Conservation (phyloP, 2,329 filamentous ascomycete genomes). For the Sporothrix brunneoviolacea region DNA sequence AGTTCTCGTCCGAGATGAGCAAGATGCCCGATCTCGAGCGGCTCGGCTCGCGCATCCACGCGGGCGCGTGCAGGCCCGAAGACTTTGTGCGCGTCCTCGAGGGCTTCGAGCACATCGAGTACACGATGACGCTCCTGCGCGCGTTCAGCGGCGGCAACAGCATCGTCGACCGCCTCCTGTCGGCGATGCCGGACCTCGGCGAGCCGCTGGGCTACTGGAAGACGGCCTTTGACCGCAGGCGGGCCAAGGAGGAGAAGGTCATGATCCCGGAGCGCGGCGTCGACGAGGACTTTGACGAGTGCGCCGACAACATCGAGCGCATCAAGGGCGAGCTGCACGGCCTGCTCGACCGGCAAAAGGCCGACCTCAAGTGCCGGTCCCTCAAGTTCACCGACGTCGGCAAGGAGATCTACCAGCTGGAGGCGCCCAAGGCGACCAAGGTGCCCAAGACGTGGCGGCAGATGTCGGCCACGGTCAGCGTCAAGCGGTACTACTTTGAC, state of each 20-base stretch:
- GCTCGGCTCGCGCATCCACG: slow-evolving; percentile 89
- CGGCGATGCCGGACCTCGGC: slow-evolving; percentile 77
- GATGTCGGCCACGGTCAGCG: slow-evolving; percentile 86
- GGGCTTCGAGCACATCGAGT: slow-evolving; percentile 96
- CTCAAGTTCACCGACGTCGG: slow-evolving; percentile 78
- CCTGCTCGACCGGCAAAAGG: slow-evolving; percentile 64
- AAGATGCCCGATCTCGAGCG: slow-evolving; percentile 93
- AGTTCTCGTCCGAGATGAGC: slow-evolving; percentile 79
- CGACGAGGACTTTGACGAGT: slow-evolving; percentile 86
- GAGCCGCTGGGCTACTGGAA: slow-evolving; percentile 77
- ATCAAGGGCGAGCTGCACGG: slow-evolving; percentile 67
- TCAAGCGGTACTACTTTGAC: slow-evolving; percentile 90
- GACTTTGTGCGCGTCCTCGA: slow-evolving; percentile 93
- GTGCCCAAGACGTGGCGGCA: slow-evolving; percentile 87
- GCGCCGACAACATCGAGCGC: slow-evolving; percentile 66
- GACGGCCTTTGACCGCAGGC: slow-evolving; percentile 77
- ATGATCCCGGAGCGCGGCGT: slow-evolving; percentile 81
- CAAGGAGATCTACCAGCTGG: slow-evolving; percentile 95
- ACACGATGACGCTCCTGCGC: slow-evolving; percentile 75
- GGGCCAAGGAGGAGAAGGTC: slow-evolving; percentile 71
- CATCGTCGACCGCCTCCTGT: slow-evolving; percentile 75
- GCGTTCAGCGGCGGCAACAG: slow-evolving; percentile 71
- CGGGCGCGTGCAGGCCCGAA: slow-evolving; percentile 78
- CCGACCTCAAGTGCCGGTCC: slow-evolving; percentile 65
- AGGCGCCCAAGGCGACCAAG: slow-evolving; percentile 78